phyloP scores from a whole-genome alignment of 2,329 filamentous ascomycete species.

The Pseudogymnoascus verrucosus region DNA sequence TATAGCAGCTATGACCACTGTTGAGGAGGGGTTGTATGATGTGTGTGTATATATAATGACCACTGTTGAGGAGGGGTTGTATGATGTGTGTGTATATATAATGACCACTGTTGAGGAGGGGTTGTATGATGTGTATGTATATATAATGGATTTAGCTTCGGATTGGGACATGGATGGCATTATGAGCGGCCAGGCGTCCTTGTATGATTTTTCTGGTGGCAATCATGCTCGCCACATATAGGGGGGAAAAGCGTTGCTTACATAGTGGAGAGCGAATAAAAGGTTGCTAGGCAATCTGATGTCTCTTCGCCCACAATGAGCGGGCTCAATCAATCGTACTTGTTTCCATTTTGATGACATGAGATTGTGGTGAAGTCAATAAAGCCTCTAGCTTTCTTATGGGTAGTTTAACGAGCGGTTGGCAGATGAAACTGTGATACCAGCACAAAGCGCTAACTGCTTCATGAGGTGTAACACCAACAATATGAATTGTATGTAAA shows the following conservation, averaged over 20 bases:
- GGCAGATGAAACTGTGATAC: not conserved
- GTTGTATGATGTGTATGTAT: not conserved
- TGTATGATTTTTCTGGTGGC: not conserved
- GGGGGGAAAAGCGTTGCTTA: not conserved
- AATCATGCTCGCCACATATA: not conserved
- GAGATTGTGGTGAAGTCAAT: not conserved
- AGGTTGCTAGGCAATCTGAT: not conserved
- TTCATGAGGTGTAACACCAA: not conserved
- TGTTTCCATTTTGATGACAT: not conserved
- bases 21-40: conserved; percentile 3
- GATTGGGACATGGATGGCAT: not conserved
- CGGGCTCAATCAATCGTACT: not conserved
- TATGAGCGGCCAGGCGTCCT: not conserved
- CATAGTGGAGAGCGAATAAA: not conserved
- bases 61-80: conserved; percentile 15
- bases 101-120: conserved; percentile 19
- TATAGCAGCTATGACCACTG: conserved; percentile 25
- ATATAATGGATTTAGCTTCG: not conserved
- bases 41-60: conserved; percentile 11
- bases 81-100: not conserved
- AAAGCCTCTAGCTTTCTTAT: not conserved
- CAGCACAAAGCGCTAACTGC: not conserved
- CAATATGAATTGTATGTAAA: not conserved
- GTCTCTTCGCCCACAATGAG: not conserved
- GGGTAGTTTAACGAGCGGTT: not conserved